Evolutionary conservation across 768 basidiomycete species (phyloP).

Genomic region (Pleurotus tuber-regium): DNA sequence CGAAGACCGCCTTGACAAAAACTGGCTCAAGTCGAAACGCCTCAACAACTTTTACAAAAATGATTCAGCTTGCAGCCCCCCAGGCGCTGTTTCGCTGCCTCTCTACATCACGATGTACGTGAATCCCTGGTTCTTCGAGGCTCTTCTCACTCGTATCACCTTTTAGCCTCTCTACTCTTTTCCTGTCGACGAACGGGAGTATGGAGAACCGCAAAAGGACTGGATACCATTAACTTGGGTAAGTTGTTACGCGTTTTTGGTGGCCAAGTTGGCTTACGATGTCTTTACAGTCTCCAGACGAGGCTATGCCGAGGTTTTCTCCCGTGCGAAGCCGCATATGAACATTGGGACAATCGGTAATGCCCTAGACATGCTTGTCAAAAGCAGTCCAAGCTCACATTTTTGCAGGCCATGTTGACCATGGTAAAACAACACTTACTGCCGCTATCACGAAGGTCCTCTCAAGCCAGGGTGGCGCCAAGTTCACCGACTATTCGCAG

Average conservation of each 20-base stretch:
- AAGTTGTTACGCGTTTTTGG: conserved; percentile 19
- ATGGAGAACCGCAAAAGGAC: conserved; percentile 21
- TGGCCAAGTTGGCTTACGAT: not conserved
- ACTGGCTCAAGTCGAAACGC: not conserved
- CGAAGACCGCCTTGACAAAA: conserved; percentile 3
- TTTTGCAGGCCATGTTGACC: conserved; percentile 83
- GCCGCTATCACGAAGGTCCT: conserved; percentile 96
- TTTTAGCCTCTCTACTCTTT: conserved; percentile 32
- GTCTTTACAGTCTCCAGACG: conserved; percentile 46
- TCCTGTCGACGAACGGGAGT: conserved; percentile 34
- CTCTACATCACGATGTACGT: conserved; percentile 43
- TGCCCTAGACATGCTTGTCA: conserved; percentile 17
- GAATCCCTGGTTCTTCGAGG: not conserved
- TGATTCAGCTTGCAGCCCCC: conserved; percentile 53
- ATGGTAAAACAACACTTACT: conserved; percentile 97
- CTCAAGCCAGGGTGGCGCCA: conserved; percentile 69
- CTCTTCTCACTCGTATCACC: conserved; percentile 11
- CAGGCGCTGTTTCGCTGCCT: conserved; percentile 48
- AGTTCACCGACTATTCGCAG: conserved; percentile 93
- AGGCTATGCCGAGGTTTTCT: conserved; percentile 77
- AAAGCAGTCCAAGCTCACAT: too few relatives aligned
- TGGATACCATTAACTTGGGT: conserved; percentile 25
- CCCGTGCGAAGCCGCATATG: conserved; percentile 85
- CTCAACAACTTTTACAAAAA: conserved; percentile 25
- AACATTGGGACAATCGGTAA: conserved; percentile 93